Evolutionary conservation across 2,329 filamentous ascomycete species (phyloP).

Genomic region (Aphanocladium album): DNA sequence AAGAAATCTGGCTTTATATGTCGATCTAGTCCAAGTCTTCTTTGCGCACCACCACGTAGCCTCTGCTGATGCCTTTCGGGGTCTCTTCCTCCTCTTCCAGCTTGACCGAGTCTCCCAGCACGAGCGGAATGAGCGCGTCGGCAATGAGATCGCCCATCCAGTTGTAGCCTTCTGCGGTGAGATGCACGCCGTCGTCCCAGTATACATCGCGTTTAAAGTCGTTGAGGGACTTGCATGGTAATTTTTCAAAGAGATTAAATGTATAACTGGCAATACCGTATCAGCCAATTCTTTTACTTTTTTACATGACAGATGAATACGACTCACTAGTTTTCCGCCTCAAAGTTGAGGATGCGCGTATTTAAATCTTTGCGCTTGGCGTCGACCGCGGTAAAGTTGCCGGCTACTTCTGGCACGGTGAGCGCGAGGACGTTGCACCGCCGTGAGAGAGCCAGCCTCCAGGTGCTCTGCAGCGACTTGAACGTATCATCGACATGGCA

Average conservation of each 20-base stretch:
- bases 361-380: constrained; percentile 45
- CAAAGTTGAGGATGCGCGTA: constrained; percentile 44
- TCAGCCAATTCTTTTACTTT: no score
- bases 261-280: no score
- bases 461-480: constrained; percentile 43
- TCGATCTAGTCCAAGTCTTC: constrained; percentile 42
- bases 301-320: background rate
- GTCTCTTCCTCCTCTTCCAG: constrained; percentile 47
- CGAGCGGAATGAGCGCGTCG: constrained; percentile 44
- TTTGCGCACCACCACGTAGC: constrained; percentile 50
- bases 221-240: constrained; percentile 50
- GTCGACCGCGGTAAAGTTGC: constrained; percentile 24
- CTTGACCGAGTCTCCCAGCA: constrained; percentile 19
- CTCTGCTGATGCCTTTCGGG: constrained; percentile 41
- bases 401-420: constrained; percentile 53
- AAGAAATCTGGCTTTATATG: background rate
- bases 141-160: constrained; percentile 56
- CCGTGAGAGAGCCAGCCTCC: constrained; percentile 43
- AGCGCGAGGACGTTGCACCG: constrained; percentile 56
- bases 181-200: constrained; percentile 59
- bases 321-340: constrained; percentile 48
- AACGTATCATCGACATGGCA: constrained; percentile 39
- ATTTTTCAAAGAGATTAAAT: constrained; percentile 50
- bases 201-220: constrained; percentile 41
- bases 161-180: constrained; percentile 55